Percentiles rank a stretch among this genome's conserved stretches.
phyloP scores from a whole-genome alignment of 2,329 filamentous ascomycete genomes.

The Aspergillus tanneri region DNA sequence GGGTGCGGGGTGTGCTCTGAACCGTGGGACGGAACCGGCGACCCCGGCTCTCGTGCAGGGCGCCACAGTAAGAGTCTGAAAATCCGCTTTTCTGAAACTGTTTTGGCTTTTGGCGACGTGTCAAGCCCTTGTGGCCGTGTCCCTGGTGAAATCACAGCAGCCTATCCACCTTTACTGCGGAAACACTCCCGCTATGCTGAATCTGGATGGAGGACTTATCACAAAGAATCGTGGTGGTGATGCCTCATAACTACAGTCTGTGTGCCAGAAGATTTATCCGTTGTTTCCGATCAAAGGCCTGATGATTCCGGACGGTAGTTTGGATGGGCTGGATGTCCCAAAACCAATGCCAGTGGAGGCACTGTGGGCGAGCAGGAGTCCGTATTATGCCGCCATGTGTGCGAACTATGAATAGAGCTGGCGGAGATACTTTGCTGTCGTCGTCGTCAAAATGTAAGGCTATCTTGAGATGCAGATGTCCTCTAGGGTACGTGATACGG shows the following conservation, averaged over 20 bases:
- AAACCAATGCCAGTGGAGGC: conserved; percentile 46
- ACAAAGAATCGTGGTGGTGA: conserved; percentile 42
- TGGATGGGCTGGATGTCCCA: conserved; percentile 45
- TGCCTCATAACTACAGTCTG: conserved; percentile 47
- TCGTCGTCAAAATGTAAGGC: conserved; percentile 34
- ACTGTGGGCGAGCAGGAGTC: conserved; percentile 44
- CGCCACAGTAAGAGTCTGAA: conserved; percentile 20
- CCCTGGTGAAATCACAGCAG: background rate
- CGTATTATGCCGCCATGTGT: conserved; percentile 36
- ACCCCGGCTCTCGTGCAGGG: conserved; percentile 8
- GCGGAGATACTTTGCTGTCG: conserved; percentile 36
- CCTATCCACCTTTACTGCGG: background rate
- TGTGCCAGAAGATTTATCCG: conserved; percentile 47
- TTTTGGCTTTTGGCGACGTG: conserved; percentile 32
- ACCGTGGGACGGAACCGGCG: background rate
- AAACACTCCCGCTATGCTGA: conserved; percentile 32
- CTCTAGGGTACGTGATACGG: too few relatives aligned
- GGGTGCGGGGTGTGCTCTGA: conserved; percentile 14
- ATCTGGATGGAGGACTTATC: conserved; percentile 45
- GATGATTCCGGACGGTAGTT: conserved; percentile 32
- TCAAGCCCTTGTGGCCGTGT: conserved; percentile 15
- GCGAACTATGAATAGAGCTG: conserved; percentile 35
- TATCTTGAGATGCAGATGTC: conserved; percentile 44
- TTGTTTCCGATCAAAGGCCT: conserved; percentile 46
- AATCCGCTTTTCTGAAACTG: conserved; percentile 33